Evolutionary conservation across 495 filamentous ascomycete genomes (phyloP).

Genomic region (Cercophora newfieldiana): DNA sequence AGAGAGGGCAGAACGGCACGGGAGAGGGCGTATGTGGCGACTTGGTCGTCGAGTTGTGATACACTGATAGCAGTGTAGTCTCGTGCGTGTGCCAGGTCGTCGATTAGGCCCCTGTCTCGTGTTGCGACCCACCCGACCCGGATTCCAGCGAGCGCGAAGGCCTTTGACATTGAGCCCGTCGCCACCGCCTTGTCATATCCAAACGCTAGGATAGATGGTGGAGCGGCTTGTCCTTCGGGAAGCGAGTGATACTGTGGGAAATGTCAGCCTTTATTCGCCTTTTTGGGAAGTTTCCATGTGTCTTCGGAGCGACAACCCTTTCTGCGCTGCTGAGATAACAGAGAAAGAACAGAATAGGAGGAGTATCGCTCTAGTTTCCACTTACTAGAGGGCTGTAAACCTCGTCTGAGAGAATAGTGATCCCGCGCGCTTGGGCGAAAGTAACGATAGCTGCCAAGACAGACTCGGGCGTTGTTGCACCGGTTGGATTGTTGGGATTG

Average conservation of each 20-base stretch:
- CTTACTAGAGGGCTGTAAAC: constrained; percentile 87
- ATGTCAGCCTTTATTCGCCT: too few relatives aligned
- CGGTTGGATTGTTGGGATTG: constrained; percentile 89
- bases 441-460: constrained; percentile 63
- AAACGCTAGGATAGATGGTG: constrained; percentile 59
- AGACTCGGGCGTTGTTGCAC: constrained; percentile 63
- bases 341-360: too few relatives aligned
- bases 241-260: constrained; percentile 76
- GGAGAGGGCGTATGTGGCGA: constrained; percentile 74
- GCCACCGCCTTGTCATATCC: constrained; percentile 69
- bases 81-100: constrained; percentile 63
- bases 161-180: constrained; percentile 84
- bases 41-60: constrained; percentile 74
- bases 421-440: constrained; percentile 60
- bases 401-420: constrained; percentile 76
- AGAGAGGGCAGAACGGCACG: constrained; percentile 64
- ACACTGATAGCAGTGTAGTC: constrained; percentile 90
- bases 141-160: constrained; percentile 81
- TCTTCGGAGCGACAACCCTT: too few relatives aligned
- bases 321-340: too few relatives aligned
- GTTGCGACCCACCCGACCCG: constrained; percentile 83
- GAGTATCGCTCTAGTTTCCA: too few relatives aligned
- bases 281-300: too few relatives aligned
- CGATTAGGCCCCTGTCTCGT: constrained; percentile 60
- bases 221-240: constrained; percentile 25